Conservation (phyloP, 2,329 filamentous ascomycete genomes). For the Coniella vitis region DNA sequence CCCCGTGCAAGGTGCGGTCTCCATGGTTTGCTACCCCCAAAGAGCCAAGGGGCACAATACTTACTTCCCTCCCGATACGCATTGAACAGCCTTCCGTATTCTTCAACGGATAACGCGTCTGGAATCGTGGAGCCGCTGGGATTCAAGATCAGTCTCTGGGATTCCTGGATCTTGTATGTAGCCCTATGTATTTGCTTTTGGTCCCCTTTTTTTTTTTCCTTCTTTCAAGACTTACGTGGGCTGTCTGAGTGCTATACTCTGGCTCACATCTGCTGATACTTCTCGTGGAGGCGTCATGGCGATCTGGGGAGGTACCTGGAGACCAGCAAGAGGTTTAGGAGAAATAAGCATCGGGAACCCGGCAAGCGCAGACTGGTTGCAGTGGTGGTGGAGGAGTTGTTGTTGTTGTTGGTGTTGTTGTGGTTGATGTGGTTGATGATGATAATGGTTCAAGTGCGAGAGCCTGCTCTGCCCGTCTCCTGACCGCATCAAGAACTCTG, state of each 20-base stretch:
- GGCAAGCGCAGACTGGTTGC: not conserved
- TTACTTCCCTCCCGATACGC: slow-evolving; percentile 6
- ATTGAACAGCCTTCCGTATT: slow-evolving; percentile 2
- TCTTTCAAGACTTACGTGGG: not conserved
- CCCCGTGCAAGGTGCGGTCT: too few species aligned
- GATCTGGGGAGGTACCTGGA: not conserved
- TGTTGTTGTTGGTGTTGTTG: too few species aligned
- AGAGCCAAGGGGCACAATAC: not conserved
- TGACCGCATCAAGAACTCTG: not conserved
- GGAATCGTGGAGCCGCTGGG: slow-evolving; percentile 3
- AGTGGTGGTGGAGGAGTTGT: too few species aligned
- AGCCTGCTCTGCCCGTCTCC: not conserved
- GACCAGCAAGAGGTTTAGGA: not conserved
- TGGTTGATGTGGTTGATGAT: not conserved
- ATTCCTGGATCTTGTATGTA: too few species aligned
- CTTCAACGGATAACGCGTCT: not conserved
- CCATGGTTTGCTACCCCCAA: too few species aligned
- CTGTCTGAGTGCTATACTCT: not conserved
- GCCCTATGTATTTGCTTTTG: too few species aligned
- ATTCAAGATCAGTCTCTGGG: not conserved
- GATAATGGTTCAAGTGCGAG: not conserved
- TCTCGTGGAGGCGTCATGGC: not conserved
- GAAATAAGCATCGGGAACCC: not conserved
- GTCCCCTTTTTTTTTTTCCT: too few species aligned
- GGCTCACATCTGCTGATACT: not conserved